Conservation (phyloP, 768 basidiomycete species). For the Tylopilus plumbeoviolaceoides region DNA sequence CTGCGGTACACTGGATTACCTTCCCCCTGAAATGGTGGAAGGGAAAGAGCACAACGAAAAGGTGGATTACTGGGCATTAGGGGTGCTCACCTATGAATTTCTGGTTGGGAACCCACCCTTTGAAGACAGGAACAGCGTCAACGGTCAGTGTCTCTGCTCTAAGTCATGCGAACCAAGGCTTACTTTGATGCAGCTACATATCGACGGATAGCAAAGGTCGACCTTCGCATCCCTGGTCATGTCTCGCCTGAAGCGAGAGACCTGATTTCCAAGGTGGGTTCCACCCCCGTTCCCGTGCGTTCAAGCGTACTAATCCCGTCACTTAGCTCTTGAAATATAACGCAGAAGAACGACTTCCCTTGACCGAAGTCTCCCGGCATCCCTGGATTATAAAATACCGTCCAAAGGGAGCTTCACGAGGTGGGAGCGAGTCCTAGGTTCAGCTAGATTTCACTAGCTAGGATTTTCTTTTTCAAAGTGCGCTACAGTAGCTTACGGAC, state of each 20-base stretch:
- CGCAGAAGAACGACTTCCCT: slow-evolving; percentile 69
- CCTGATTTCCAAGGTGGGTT: slow-evolving; percentile 40
- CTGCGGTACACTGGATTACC: slow-evolving; percentile 94
- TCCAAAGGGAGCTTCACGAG: slow-evolving; percentile 40
- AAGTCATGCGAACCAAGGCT: slow-evolving; percentile 3
- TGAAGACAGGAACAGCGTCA: slow-evolving; percentile 76
- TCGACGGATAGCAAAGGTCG: slow-evolving; percentile 82
- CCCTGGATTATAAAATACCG: slow-evolving; percentile 82
- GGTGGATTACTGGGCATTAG: slow-evolving; percentile 96
- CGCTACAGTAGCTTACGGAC: background rate
- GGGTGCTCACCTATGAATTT: slow-evolving; percentile 96
- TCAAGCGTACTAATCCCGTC: slow-evolving; percentile 10
- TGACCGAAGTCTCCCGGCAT: slow-evolving; percentile 71
- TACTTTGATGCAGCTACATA: slow-evolving; percentile 65
- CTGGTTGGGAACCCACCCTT: slow-evolving; percentile 81
- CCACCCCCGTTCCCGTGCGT: background rate
- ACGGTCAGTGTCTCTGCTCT: slow-evolving; percentile 46
- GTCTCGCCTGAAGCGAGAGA: slow-evolving; percentile 43
- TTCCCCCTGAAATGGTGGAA: slow-evolving; percentile 99
- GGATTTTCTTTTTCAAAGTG: background rate
- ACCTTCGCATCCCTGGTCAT: slow-evolving; percentile 50
- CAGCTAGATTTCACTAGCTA: background rate
- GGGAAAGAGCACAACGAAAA: slow-evolving; percentile 83
- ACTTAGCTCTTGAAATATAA: slow-evolving; percentile 78
- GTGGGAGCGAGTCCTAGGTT: slow-evolving; percentile 21